Evolutionary conservation across 371 early-diverging fungal genomes (phyloP).

Genomic region (Saksenaea vasiformis): DNA sequence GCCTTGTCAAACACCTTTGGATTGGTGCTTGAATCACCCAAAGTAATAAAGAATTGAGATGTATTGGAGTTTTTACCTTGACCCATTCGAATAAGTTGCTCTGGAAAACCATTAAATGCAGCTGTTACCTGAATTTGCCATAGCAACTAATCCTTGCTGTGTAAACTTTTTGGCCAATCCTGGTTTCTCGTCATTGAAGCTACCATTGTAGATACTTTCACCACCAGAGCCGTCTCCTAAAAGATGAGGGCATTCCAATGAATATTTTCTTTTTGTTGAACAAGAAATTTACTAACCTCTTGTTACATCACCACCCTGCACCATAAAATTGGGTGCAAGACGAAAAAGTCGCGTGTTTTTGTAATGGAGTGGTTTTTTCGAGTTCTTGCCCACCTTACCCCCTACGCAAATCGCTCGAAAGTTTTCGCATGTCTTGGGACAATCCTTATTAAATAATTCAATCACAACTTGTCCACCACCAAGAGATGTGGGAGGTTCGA

Average conservation of each 20-base stretch:
- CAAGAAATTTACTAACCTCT: constrained; percentile 33
- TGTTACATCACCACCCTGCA: constrained; percentile 86
- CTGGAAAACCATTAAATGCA: not conserved
- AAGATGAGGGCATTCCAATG: not conserved
- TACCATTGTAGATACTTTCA: constrained; percentile 66
- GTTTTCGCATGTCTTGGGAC: constrained; percentile 68
- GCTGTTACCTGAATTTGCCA: constrained; percentile 75
- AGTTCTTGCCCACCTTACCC: constrained; percentile 44
- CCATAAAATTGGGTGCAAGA: constrained; percentile 65
- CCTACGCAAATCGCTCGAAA: constrained; percentile 61
- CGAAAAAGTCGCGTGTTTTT: constrained; percentile 52
- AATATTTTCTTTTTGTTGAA: not conserved
- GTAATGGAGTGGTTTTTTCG: constrained; percentile 60
- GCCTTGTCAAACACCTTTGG: constrained; percentile 56
- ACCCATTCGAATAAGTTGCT: not conserved
- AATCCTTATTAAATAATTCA: constrained; percentile 47
- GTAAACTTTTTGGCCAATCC: constrained; percentile 54
- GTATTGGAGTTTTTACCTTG: constrained; percentile 81
- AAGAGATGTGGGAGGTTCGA: constrained; percentile 41
- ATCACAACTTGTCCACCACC: constrained; percentile 54
- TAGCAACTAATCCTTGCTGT: constrained; percentile 60
- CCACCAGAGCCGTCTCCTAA: constrained; percentile 78
- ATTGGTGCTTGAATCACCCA: constrained; percentile 37
- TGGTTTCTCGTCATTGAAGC: constrained; percentile 75
- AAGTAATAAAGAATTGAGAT: constrained; percentile 81